Conservation (phyloP, 768 basidiomycete species). For the Tubosaeta sp. region DNA sequence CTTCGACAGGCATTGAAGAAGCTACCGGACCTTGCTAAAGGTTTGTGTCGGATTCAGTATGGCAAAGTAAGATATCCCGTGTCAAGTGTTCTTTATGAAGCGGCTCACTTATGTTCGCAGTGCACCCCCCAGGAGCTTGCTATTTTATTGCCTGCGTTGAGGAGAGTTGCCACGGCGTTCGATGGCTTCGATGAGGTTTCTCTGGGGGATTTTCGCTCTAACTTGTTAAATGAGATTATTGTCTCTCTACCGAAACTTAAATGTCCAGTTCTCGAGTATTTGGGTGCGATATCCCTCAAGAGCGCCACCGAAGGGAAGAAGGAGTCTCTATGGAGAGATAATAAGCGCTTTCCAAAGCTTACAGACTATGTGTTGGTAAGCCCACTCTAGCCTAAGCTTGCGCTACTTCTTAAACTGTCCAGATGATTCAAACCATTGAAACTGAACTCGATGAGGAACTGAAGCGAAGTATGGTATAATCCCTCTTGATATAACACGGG, state of each 20-base stretch:
- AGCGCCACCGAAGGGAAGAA: conserved; percentile 64
- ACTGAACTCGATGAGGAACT: conserved; percentile 73
- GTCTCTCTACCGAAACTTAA: conserved; percentile 62
- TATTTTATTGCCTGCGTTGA: conserved; percentile 69
- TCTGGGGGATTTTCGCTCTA: conserved; percentile 57
- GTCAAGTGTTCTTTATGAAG: not conserved
- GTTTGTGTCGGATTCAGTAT: conserved; percentile 85
- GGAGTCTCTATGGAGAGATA: conserved; percentile 63
- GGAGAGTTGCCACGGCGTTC: conserved; percentile 65
- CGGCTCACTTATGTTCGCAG: conserved; percentile 30
- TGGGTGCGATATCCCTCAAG: conserved; percentile 55
- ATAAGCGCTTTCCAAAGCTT: conserved; percentile 49
- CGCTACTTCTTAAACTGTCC: not conserved
- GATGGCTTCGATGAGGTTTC: conserved; percentile 38
- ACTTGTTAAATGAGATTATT: conserved; percentile 67
- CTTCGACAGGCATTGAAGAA: conserved; percentile 67
- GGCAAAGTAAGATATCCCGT: conserved; percentile 59
- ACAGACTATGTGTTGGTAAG: conserved; percentile 59
- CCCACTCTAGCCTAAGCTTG: not conserved
- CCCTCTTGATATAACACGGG: not conserved
- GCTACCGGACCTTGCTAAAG: conserved; percentile 85
- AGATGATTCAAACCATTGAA: conserved; percentile 69
- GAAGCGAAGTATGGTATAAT: conserved; percentile 45
- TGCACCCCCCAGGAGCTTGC: conserved; percentile 83
- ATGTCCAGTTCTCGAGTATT: conserved; percentile 47